phyloP scores from a whole-genome alignment of 2,329 filamentous ascomycete genomes.

The Alternaria dauci region DNA sequence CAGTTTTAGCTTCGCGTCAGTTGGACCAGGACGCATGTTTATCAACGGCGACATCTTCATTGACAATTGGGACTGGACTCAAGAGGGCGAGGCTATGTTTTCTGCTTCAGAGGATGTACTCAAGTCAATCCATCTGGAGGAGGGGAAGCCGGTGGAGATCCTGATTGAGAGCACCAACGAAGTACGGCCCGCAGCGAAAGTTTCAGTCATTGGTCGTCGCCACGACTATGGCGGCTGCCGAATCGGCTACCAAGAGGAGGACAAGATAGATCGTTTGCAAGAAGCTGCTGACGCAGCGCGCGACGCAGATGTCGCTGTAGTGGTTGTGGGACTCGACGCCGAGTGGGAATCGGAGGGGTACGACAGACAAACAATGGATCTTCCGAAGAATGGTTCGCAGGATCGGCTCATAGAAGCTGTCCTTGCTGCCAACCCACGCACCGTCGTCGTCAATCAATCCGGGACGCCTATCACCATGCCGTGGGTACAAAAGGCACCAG shows the following conservation, averaged over 20 bases:
- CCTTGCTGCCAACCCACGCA: slow-evolving; percentile 70
- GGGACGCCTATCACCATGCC: slow-evolving; percentile 77
- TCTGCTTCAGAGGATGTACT: slow-evolving; percentile 72
- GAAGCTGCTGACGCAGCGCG: slow-evolving; percentile 73
- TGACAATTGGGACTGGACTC: slow-evolving; percentile 74
- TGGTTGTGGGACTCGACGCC: slow-evolving; percentile 79
- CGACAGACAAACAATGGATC: slow-evolving; percentile 69
- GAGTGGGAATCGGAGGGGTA: slow-evolving; percentile 79
- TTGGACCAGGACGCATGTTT: slow-evolving; percentile 69
- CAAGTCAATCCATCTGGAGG: slow-evolving; percentile 67
- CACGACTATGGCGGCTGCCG: slow-evolving; percentile 76
- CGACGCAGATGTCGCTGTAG: slow-evolving; percentile 77
- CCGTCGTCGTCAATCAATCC: slow-evolving; percentile 77
- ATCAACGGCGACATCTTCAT: slow-evolving; percentile 67
- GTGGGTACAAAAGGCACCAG: slow-evolving; percentile 70
- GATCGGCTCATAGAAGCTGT: slow-evolving; percentile 72
- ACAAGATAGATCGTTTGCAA: slow-evolving; percentile 63
- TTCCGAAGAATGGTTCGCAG: slow-evolving; percentile 64
- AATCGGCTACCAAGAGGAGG: slow-evolving; percentile 74
- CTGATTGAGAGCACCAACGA: slow-evolving; percentile 73
- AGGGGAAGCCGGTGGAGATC: slow-evolving; percentile 67
- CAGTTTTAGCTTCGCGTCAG: slow-evolving; percentile 72
- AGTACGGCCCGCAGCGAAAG: slow-evolving; percentile 67
- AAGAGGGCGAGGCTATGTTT: slow-evolving; percentile 75
- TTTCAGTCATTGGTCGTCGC: slow-evolving; percentile 64